Conservation (phyloP, 176 grass and related monocot genomes). For the Tillandsia fasciculata region DNA sequence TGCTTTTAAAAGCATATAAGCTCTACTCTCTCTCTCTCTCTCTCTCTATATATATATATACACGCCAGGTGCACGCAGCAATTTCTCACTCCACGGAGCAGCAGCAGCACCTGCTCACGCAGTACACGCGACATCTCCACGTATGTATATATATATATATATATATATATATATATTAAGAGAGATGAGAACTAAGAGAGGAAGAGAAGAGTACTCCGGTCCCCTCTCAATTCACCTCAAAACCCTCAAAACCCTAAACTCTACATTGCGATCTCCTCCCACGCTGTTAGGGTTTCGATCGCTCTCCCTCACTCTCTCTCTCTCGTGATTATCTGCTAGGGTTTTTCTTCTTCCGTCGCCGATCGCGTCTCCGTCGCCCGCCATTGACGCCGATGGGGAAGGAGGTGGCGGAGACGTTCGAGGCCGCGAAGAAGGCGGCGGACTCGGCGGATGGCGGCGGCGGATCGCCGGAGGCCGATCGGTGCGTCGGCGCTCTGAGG, state of each 20-base stretch:
- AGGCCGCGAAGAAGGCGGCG: constrained; percentile 86
- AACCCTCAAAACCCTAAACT: background rate
- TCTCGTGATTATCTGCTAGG: background rate
- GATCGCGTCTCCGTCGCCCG: background rate
- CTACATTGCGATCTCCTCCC: background rate
- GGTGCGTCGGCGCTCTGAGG: constrained; percentile 77
- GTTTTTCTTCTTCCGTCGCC: background rate
- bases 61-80: no score
- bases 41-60: no score
- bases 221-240: background rate
- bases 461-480: constrained; percentile 58
- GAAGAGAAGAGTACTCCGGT: no score
- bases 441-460: constrained; percentile 30
- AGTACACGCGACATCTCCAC: no score
- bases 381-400: constrained; percentile 41
- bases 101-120: no score
- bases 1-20: no score
- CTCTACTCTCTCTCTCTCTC: no score
- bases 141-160: no score
- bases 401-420: constrained; percentile 80
- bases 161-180: no score
- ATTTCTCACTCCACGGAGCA: no score
- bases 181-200: no score
- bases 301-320: background rate
- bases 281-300: background rate